phyloP scores from a whole-genome alignment of 192 early-diverging fungal species.

The Spizellomyces punctatus region DNA sequence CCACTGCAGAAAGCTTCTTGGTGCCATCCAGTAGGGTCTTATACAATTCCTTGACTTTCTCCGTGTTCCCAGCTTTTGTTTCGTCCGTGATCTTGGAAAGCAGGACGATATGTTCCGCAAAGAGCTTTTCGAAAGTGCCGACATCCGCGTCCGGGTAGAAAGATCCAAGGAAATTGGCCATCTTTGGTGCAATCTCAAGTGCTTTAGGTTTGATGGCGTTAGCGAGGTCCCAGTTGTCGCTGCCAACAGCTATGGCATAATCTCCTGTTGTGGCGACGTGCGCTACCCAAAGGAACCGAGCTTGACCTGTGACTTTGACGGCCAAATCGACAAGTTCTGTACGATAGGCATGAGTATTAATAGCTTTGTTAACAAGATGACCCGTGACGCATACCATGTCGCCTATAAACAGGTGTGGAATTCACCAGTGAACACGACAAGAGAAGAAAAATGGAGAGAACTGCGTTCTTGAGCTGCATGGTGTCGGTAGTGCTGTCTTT shows the following conservation, averaged over 20 bases:
- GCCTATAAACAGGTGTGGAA: too few species aligned
- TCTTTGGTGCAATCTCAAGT: constrained; percentile 4
- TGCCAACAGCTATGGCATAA: constrained; percentile 14
- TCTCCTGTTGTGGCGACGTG: constrained; percentile 18
- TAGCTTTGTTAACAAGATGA: too few species aligned
- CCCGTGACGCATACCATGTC: too few species aligned
- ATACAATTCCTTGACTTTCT: constrained; percentile 1
- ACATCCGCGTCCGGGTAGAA: constrained; percentile 2
- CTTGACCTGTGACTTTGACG: constrained; percentile 11
- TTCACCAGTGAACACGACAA: too few species aligned
- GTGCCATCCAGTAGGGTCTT: background rate
- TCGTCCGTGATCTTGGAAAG: constrained; percentile 13
- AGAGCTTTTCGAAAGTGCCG: constrained; percentile 5
- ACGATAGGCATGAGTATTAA: too few species aligned
- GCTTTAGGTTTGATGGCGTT: constrained; percentile 18
- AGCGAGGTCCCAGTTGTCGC: constrained; percentile 17
- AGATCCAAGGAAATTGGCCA: constrained; percentile 6
- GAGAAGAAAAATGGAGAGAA: too few species aligned
- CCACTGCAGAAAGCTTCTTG: constrained; percentile 10
- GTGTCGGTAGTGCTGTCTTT: too few species aligned
- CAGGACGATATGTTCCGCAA: constrained; percentile 8
- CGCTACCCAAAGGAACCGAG: constrained; percentile 16
- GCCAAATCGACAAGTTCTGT: background rate
- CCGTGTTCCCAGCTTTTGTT: constrained; percentile 4
- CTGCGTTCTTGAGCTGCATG: too few species aligned